phyloP scores from a whole-genome alignment of 1,139 yeast genomes.

The Blastobotrys persicus region DNA sequence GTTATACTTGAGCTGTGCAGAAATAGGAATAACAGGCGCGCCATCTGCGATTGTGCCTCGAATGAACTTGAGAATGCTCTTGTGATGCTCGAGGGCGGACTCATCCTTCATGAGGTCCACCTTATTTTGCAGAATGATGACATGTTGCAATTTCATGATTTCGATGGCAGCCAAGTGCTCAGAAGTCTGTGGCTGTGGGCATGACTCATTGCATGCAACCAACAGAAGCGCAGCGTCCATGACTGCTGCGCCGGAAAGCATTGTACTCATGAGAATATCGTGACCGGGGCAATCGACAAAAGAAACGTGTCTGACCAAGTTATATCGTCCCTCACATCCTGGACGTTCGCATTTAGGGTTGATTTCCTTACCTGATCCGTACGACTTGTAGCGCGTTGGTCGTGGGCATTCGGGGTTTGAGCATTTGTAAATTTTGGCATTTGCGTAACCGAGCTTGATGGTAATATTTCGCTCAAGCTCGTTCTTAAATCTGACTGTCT shows the following conservation, averaged over 20 bases:
- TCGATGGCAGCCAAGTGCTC: slow-evolving; percentile 99
- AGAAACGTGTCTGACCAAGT: slow-evolving; percentile 91
- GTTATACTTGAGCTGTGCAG: slow-evolving; percentile 97
- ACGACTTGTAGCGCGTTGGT: slow-evolving; percentile 93
- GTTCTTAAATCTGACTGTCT: slow-evolving; percentile 97
- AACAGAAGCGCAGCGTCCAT: slow-evolving; percentile 98
- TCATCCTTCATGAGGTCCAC: slow-evolving; percentile 99
- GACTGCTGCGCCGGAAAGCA: slow-evolving; percentile 99
- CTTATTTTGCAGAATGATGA: slow-evolving; percentile 93
- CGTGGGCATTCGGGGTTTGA: slow-evolving; percentile 84
- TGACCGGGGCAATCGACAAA: slow-evolving; percentile 99
- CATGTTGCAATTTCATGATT: slow-evolving; percentile 97
- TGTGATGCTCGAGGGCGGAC: slow-evolving; percentile 91
- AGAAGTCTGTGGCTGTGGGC: slow-evolving; percentile 99
- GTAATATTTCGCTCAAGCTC: slow-evolving; percentile 98
- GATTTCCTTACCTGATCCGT: slow-evolving; percentile 91
- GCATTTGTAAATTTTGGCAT: slow-evolving; percentile 96
- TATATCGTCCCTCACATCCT: slow-evolving; percentile 77
- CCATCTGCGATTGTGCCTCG: slow-evolving; percentile 99
- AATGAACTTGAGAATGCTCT: slow-evolving; percentile 85
- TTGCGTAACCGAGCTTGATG: slow-evolving; percentile 96
- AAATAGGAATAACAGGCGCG: slow-evolving; percentile 97
- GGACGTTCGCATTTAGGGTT: slow-evolving; percentile 86
- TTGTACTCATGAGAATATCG: slow-evolving; percentile 99
- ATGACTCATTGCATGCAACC: slow-evolving; percentile 97